phyloP scores from a whole-genome alignment of 345 rosid species.

The Camelina hispida region DNA sequence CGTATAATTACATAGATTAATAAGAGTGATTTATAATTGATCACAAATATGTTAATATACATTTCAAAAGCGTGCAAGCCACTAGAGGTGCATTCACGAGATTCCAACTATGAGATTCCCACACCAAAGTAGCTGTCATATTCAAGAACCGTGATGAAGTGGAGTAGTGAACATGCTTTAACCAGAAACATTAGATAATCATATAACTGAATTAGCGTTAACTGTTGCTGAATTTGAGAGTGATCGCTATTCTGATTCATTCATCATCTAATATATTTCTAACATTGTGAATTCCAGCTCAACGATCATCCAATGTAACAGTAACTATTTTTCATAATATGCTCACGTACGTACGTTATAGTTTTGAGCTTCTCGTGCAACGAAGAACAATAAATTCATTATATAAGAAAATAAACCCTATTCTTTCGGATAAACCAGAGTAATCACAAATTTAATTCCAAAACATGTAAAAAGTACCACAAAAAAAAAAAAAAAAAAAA shows the following conservation, averaged over 20 bases:
- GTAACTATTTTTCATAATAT: constrained; percentile 13
- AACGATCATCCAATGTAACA: constrained; percentile 30
- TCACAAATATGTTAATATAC: background rate
- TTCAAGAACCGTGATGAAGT: constrained; percentile 8
- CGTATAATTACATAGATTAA: background rate
- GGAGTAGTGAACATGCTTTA: background rate
- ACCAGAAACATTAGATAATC: background rate
- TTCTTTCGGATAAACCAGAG: constrained; percentile 24
- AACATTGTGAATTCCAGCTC: background rate
- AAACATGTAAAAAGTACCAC: background rate
- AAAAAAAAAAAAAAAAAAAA: constrained; percentile 4
- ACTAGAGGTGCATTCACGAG: constrained; percentile 42
- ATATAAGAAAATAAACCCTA: constrained; percentile 1
- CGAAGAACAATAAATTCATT: background rate
- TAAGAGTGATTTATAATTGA: background rate
- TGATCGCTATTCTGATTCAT: background rate
- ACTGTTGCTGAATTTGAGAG: constrained; percentile 16
- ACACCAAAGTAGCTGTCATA: constrained; percentile 49
- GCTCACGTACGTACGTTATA: constrained; percentile 13
- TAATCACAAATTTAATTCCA: constrained; percentile 39
- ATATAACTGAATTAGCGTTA: background rate
- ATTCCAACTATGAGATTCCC: constrained; percentile 45
- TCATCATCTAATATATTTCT: background rate
- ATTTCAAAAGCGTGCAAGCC: constrained; percentile 46
- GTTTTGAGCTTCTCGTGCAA: background rate